phyloP scores from a whole-genome alignment of 1,284 basidiomycete genomes.

The Malassezia nana region DNA sequence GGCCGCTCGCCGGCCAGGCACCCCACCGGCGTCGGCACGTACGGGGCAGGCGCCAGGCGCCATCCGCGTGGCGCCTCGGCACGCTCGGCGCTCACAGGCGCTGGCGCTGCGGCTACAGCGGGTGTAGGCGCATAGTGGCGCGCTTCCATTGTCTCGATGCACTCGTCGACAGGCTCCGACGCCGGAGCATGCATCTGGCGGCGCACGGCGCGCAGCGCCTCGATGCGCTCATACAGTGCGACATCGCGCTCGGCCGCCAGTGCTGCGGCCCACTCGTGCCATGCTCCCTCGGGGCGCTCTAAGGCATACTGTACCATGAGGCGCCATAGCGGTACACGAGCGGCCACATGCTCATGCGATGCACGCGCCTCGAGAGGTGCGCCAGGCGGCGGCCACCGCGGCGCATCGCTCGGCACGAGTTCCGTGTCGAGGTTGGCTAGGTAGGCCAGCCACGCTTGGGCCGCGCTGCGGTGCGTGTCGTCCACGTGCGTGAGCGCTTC shows the following conservation, averaged over 20 bases:
- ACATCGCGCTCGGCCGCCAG: background rate
- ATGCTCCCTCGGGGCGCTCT: background rate
- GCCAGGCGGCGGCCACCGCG: conserved; percentile 7
- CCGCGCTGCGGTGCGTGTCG: background rate
- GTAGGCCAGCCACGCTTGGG: conserved; percentile 7
- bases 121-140: too few relatives aligned
- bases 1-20: conserved; percentile 8
- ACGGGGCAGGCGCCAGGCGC: background rate
- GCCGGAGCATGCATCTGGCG: background rate
- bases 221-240: background rate
- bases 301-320: conserved; percentile 1
- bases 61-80: conserved; percentile 3
- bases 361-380: background rate
- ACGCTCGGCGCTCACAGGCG: background rate
- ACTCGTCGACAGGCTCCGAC: background rate
- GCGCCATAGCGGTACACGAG: background rate
- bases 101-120: background rate
- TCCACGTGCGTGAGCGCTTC: conserved; percentile 3
- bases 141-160: conserved; percentile 8
- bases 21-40: conserved; percentile 14
- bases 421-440: background rate
- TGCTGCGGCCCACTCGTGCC: background rate
- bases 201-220: background rate
- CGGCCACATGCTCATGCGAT: background rate
- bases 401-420: conserved; percentile 1